Evolutionary conservation across 176 grass and related monocot genomes (phyloP), one percentile per base, ranked within the genome.

Genomic region (Triticum dicoccoides): DNA sequence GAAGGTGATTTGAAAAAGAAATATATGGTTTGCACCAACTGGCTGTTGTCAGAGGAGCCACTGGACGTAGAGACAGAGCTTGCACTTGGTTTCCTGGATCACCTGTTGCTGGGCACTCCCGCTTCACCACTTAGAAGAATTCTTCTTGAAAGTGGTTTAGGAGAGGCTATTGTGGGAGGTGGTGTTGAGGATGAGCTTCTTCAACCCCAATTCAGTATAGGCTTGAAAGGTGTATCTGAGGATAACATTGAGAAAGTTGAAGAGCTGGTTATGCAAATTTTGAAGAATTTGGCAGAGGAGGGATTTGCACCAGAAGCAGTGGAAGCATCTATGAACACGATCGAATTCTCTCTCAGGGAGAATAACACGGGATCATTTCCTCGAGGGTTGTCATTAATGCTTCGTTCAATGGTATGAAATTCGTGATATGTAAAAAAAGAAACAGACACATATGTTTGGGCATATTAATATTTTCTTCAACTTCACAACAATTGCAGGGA

Each of bases 121-220:
- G 97, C 97, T 88, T 99, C 97, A 86, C 92, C 94, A 73, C 90
- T 99, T 80, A 88, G 97, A 85, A 94, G 86, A 45, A 91, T 89
- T 83, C 85, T 99, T 85, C 90, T 99, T 82, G 94, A 96, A 93
- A 99, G 97, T 86, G 85, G 87, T 69, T 72, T 99, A 69, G 97
- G 94, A 83, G 97, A 96, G 86, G 91, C 94, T 61, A 96, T 96
- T 35, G 89, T 99, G 29, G 97, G 97, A 39, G 94, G 97, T 88
- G 97, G 97, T 91, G 66, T 99, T 87, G 97, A 99, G 80, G 94
- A 99, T 91, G 97, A 96, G 49, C 88, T 99, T 64, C 93, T 99
- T 86, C 97, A 99, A 61, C 94, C 97, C 34, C 92, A 94, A 42
- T 96, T 99, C 73, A 99, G 97, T 80, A 90, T 99, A 84, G 97